Evolutionary conservation across 2,329 filamentous ascomycete species (phyloP).

Genomic region (Pestalotiopsis sp.): DNA sequence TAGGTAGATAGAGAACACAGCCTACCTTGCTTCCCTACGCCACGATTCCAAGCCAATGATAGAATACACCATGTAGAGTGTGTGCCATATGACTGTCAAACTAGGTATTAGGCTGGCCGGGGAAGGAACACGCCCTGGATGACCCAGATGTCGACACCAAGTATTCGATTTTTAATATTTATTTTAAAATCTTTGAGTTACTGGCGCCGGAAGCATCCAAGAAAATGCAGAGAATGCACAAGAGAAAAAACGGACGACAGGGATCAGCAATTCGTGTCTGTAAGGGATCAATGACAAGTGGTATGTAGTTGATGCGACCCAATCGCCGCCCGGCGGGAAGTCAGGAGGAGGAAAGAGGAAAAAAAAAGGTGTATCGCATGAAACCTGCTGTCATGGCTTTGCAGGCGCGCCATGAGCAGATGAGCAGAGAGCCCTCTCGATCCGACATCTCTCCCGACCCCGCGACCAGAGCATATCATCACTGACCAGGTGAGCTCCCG

Average conservation of each 20-base stretch:
- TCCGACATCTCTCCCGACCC: no score
- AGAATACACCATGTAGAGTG: background rate
- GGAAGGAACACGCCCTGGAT: no score
- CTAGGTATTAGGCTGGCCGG: background rate
- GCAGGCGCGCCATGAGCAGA: background rate
- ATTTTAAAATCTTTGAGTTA: no score
- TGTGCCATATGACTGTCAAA: background rate
- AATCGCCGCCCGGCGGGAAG: background rate
- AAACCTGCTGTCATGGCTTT: slow-evolving; percentile 9
- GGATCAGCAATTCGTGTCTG: background rate
- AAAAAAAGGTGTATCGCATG: slow-evolving; percentile 1
- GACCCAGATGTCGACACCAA: no score
- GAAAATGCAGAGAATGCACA: background rate
- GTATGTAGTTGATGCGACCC: background rate
- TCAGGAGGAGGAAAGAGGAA: background rate
- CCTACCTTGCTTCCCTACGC: background rate
- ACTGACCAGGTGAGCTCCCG: background rate
- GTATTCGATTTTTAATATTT: no score
- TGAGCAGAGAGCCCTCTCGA: no score
- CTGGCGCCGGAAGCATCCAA: background rate
- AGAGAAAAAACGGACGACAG: background rate
- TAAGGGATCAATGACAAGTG: background rate
- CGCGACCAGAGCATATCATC: no score
- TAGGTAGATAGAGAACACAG: background rate
- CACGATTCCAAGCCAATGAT: background rate